A percentile compares a stretch with the other conserved stretches of the same genome.
phyloP scores from a whole-genome alignment of 805 yeast species.

The Zygosaccharomyces bailii region DNA sequence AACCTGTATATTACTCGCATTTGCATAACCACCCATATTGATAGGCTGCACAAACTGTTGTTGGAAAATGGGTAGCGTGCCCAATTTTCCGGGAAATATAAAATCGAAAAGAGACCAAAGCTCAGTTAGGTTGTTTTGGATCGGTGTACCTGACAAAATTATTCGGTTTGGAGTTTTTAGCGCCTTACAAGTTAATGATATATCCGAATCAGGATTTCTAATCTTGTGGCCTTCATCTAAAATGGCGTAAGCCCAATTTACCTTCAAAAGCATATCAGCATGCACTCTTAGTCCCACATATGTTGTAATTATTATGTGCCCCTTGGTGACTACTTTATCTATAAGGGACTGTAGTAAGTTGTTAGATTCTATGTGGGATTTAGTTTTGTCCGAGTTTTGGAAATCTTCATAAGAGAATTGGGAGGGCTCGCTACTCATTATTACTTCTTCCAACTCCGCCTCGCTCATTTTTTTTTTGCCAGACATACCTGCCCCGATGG shows the following conservation, averaged over 20 bases:
- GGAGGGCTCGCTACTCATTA: conserved; percentile 38
- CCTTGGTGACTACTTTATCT: conserved; percentile 57
- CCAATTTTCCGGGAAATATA: conserved; percentile 89
- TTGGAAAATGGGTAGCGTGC: conserved; percentile 92
- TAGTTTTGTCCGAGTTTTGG: conserved; percentile 27
- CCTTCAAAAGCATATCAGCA: conserved; percentile 56
- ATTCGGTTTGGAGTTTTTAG: conserved; percentile 79
- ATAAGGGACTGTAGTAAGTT: conserved; percentile 31
- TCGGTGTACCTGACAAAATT: conserved; percentile 93
- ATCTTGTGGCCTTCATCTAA: conserved; percentile 97
- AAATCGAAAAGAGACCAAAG: conserved; percentile 95
- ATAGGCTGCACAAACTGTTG: conserved; percentile 90
- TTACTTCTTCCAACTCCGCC: conserved; percentile 49
- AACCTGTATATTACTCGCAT: conserved; percentile 92
- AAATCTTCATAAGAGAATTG: conserved; percentile 45
- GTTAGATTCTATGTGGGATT: conserved; percentile 32
- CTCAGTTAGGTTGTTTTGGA: conserved; percentile 88
- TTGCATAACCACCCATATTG: conserved; percentile 96
- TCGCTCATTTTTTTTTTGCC: conserved; percentile 37
- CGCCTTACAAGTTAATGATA: conserved; percentile 81
- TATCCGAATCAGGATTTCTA: conserved; percentile 87
- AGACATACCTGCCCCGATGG: conserved; percentile 86
- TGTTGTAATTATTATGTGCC: conserved; percentile 86
- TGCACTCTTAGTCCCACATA: conserved; percentile 81
- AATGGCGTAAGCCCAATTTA: conserved; percentile 85